Percentiles rank a stretch among this genome's conserved stretches.
These are phyloP conservation scores for Psilocybe cubensis DNA, from an alignment of 768 basidiomycete genomes.

Conservation along the genomic window DNA sequence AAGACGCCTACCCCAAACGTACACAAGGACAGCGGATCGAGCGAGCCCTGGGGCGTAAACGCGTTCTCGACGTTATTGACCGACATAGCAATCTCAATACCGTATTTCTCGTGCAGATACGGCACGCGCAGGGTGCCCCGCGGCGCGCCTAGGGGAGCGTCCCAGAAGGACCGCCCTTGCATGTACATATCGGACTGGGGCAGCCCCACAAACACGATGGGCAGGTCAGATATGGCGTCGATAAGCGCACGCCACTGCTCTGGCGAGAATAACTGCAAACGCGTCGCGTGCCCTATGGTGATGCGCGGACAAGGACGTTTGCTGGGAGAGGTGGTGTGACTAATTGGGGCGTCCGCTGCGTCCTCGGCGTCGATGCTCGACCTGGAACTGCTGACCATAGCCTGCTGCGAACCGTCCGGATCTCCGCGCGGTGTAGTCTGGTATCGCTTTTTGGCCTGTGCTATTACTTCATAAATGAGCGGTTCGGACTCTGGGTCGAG, in stretches of 20 bases:
- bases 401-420: not conserved
- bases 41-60: constrained; percentile 69
- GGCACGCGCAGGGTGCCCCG: constrained; percentile 60
- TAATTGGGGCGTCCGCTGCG: not conserved
- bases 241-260: constrained; percentile 48
- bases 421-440: not conserved
- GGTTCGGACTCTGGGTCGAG: constrained; percentile 53
- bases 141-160: constrained; percentile 44
- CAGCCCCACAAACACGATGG: constrained; percentile 57
- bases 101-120: constrained; percentile 44
- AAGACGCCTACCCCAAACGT: constrained; percentile 62
- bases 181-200: constrained; percentile 73
- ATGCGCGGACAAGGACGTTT: constrained; percentile 39
- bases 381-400: not conserved
- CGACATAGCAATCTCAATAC: constrained; percentile 54
- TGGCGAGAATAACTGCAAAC: constrained; percentile 50
- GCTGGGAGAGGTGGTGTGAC: constrained; percentile 16
- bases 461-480: constrained; percentile 59
- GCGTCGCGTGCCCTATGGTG: constrained; percentile 64
- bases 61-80: constrained; percentile 72
- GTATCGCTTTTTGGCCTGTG: constrained; percentile 30
- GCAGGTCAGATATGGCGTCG: constrained; percentile 44
- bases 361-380: not conserved
- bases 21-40: constrained; percentile 64
- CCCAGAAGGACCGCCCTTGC: constrained; percentile 50